Conservation (phyloP, 306 rosid genomes). For the Carpinus viminea region DNA sequence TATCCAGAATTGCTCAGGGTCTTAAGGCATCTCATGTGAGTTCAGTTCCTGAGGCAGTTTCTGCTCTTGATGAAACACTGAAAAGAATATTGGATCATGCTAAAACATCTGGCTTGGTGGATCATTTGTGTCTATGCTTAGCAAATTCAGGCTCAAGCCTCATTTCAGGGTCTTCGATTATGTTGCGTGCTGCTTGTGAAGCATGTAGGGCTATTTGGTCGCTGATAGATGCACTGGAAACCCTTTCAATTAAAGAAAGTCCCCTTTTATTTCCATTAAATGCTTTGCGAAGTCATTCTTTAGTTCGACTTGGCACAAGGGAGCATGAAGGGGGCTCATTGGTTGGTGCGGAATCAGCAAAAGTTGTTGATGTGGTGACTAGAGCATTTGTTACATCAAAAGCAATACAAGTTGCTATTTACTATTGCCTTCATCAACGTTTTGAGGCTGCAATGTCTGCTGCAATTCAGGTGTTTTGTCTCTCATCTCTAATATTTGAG, state of each 20-base stretch:
- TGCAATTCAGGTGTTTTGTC: constrained; percentile 69
- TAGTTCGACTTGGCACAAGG: constrained; percentile 45
- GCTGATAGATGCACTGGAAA: constrained; percentile 68
- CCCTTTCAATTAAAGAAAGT: constrained; percentile 48
- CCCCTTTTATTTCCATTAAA: constrained; percentile 59
- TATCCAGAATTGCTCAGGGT: constrained; percentile 67
- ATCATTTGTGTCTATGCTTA: constrained; percentile 76
- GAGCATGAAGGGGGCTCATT: constrained; percentile 55
- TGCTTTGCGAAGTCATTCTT: constrained; percentile 62
- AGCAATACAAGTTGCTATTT: constrained; percentile 77
- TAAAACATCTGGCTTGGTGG: constrained; percentile 77
- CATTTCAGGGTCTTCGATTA: constrained; percentile 79
- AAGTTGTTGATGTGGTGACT: constrained; percentile 68
- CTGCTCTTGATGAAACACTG: constrained; percentile 40
- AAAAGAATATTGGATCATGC: constrained; percentile 76
- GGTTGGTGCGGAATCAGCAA: constrained; percentile 63
- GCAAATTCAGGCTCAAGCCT: constrained; percentile 81
- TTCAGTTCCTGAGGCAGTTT: constrained; percentile 46
- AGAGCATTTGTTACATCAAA: constrained; percentile 76
- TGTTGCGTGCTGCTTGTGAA: constrained; percentile 90
- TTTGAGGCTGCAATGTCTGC: constrained; percentile 72
- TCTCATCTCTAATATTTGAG: constrained; percentile 12
- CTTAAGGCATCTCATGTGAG: constrained; percentile 50
- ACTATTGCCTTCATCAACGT: constrained; percentile 82
- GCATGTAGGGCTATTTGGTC: constrained; percentile 88